Evolutionary conservation across 1,284 basidiomycete genomes (phyloP).

Genomic region (Tilletiopsis washingtonensis): DNA sequence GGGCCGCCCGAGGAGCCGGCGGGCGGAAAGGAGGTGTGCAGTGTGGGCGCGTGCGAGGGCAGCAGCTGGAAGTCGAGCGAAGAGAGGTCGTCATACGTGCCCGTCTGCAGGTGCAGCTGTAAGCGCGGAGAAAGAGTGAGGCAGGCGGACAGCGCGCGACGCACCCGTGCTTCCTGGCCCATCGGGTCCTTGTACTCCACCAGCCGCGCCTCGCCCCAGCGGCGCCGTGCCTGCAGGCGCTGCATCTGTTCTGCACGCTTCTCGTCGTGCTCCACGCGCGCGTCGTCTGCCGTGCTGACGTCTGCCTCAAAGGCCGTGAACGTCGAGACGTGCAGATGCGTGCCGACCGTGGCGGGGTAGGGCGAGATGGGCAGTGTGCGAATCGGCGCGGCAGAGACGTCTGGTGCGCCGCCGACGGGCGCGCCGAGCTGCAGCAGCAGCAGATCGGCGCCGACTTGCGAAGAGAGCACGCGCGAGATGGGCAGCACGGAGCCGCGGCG

Average conservation of each 20-base stretch:
- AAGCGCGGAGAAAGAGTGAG: background rate
- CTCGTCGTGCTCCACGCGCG: constrained; percentile 25
- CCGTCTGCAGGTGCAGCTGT: constrained; percentile 48
- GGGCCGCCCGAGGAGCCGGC: constrained; percentile 66
- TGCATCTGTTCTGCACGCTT: no score
- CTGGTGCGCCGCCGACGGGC: no score
- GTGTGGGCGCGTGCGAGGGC: constrained; percentile 4
- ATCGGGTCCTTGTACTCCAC: constrained; percentile 40
- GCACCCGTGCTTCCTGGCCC: constrained; percentile 27
- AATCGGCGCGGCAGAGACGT: constrained; percentile 14
- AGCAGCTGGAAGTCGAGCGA: constrained; percentile 51
- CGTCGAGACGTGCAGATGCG: constrained; percentile 56
- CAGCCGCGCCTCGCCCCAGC: constrained; percentile 39
- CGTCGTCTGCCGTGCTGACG: no score
- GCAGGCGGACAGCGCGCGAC: background rate
- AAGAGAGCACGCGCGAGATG: constrained; percentile 55
- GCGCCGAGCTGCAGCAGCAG: constrained; percentile 47
- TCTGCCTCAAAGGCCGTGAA: constrained; percentile 53
- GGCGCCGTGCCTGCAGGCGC: constrained; percentile 22
- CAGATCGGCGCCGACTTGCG: constrained; percentile 59
- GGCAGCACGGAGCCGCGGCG: constrained; percentile 50
- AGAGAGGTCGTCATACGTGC: constrained; percentile 62
- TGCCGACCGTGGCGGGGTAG: constrained; percentile 57
- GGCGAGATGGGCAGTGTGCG: constrained; percentile 60
- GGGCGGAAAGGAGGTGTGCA: constrained; percentile 52